Conservation (phyloP, 371 early-diverging fungal genomes). For the Umbelopsis sp. region DNA sequence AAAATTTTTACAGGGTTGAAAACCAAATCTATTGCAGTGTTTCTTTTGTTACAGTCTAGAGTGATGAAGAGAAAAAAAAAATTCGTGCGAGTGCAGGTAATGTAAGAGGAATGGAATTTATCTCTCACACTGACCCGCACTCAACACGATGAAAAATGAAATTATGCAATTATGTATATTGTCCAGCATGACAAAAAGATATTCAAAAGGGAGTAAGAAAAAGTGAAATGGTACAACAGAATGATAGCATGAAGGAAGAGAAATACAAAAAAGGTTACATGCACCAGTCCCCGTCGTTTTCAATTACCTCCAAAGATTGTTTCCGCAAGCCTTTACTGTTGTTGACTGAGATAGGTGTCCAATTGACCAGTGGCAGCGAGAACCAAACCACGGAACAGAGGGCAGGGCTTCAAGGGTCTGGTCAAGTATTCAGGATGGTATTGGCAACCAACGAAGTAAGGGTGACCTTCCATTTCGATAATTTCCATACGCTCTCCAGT, state of each 20-base stretch:
- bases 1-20: not conserved
- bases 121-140: too few species aligned
- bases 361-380: slow-evolving; percentile 73
- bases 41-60: slow-evolving; percentile 16
- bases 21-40: not conserved
- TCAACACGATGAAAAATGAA: slow-evolving; percentile 3
- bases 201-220: not conserved
- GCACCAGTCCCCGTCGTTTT: too few species aligned
- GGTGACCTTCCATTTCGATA: slow-evolving; percentile 91
- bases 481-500: slow-evolving; percentile 97
- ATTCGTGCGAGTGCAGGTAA: slow-evolving; percentile 14
- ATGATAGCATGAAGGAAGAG: not conserved
- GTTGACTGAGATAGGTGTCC: slow-evolving; percentile 33
- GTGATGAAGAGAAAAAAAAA: not conserved
- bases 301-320: too few species aligned
- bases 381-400: slow-evolving; percentile 94
- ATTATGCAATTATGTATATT: slow-evolving; percentile 18
- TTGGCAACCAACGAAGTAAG: slow-evolving; percentile 97
- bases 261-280: not conserved
- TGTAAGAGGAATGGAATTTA: not conserved
- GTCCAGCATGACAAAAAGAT: not conserved
- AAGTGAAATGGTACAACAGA: not conserved
- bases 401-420: slow-evolving; percentile 91
- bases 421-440: slow-evolving; percentile 99
- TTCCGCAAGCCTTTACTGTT: not conserved